phyloP scores from a whole-genome alignment of 2,329 filamentous ascomycete species.

The Penicillium sp. region DNA sequence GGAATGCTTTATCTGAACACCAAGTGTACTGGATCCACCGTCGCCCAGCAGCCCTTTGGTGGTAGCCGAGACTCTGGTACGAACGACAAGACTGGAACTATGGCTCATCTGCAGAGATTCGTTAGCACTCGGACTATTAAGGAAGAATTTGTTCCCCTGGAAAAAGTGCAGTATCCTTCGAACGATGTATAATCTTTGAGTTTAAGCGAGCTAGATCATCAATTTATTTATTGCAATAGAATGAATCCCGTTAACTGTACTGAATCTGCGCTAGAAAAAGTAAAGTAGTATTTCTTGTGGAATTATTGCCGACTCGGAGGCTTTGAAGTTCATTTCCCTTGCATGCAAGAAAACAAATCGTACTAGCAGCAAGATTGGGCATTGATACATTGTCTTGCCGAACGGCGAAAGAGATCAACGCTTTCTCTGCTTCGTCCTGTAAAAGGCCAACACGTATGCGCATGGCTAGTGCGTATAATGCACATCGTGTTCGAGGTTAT shows the following conservation, averaged over 20 bases:
- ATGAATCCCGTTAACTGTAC: no score
- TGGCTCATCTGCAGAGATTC: conserved; percentile 56
- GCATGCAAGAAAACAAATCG: no score
- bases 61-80: conserved; percentile 59
- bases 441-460: neutral
- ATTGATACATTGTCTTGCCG: no score
- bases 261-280: no score
- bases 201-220: neutral
- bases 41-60: conserved; percentile 62
- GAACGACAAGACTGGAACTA: conserved; percentile 62
- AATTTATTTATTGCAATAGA: no score
- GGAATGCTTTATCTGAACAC: conserved; percentile 65
- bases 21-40: conserved; percentile 61
- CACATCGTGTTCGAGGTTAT: neutral
- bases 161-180: conserved; percentile 28
- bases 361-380: no score
- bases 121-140: conserved; percentile 59
- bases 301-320: no score
- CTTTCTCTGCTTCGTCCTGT: neutral
- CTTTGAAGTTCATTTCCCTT: no score
- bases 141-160: conserved; percentile 50
- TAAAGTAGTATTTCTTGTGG: no score
- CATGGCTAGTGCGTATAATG: neutral
- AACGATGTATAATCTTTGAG: conserved; percentile 20
- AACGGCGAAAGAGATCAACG: no score